Evolutionary conservation across 768 basidiomycete species (phyloP), one percentile per base, ranked within the genome.

Genomic region (Nidularia pulvinata): DNA sequence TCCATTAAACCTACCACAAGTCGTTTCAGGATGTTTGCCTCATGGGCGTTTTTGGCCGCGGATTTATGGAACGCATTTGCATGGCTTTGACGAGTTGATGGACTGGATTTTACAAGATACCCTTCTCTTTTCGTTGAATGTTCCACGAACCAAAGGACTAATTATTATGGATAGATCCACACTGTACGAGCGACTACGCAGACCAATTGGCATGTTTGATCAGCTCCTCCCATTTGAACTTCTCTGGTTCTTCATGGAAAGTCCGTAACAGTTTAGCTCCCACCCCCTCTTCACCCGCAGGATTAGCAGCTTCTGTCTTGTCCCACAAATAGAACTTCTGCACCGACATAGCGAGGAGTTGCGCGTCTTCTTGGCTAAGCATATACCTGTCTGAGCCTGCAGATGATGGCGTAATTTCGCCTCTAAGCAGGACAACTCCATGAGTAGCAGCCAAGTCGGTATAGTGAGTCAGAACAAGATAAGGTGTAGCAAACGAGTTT

Each of bases 381-480:
- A 92, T 68, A 61, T 79, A 90, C 11, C 61, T 61, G 7, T 59
- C 62, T 33, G 61, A 61, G n/a, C 67, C 64, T 33, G 75, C 67
- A 11, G 83, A 69, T 1, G 85, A 79, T 1, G 91, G 86, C 0
- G 93, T 93, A 55, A 98, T 86, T 71, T 98, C 95, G 19, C 96
- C 97, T 14, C 94, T 79, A 69, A 98, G 76, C 4, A 99, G 82
- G 2, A 98, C 92, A 45, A 90, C 66, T 9, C 84, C 86, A 62
- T 98, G 93, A 4, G 89, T 85, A 30, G 79, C 68, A 1, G 86
- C 83, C 5, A 99, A 73, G 62, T 98, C 95, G 48, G 95, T 89
- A 69, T 98, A 98, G 68, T 92, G 85, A 4, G 95, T 98, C 37
- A 98, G 63, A 22, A 91, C 89, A 25, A 99, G 79, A 65, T 93